Percentiles rank a stretch among this genome's conserved stretches.
phyloP scores from a whole-genome alignment of 139 green algal species.

The Tetradesmus lagerheimii region DNA sequence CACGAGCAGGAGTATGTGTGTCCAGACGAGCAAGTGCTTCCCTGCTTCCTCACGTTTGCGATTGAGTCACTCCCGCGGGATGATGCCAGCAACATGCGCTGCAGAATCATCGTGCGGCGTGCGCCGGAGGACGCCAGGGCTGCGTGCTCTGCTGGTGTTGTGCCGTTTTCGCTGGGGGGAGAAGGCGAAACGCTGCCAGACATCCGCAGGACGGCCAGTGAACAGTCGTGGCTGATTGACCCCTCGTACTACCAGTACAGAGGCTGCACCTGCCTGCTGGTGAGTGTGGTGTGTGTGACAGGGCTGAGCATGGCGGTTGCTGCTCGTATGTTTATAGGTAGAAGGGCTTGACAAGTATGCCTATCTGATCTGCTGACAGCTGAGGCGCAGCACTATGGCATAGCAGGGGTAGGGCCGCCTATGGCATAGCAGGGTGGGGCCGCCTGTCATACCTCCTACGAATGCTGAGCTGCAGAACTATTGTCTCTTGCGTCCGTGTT shows the following conservation, averaged over 20 bases:
- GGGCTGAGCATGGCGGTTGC: background rate
- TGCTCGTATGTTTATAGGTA: too few relatives aligned
- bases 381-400: too few relatives aligned
- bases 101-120: constrained; percentile 21
- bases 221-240: constrained; percentile 42
- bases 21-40: constrained; percentile 22
- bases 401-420: too few relatives aligned
- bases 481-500: background rate
- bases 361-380: too few relatives aligned
- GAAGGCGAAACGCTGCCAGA: background rate
- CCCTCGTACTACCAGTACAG: constrained; percentile 44
- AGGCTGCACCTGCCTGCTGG: constrained; percentile 40
- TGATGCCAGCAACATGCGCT: constrained; percentile 26
- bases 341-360: too few relatives aligned
- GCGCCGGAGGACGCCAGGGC: background rate
- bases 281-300: too few relatives aligned
- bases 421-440: too few relatives aligned
- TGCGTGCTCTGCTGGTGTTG: background rate
- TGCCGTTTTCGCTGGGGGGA: background rate
- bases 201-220: background rate
- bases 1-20: background rate
- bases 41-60: constrained; percentile 41
- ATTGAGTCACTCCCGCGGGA: background rate
- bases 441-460: too few relatives aligned
- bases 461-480: background rate